These are phyloP conservation scores for Didymella pomorum DNA, from an alignment of 2,329 filamentous ascomycete genomes.

Conservation along the genomic window DNA sequence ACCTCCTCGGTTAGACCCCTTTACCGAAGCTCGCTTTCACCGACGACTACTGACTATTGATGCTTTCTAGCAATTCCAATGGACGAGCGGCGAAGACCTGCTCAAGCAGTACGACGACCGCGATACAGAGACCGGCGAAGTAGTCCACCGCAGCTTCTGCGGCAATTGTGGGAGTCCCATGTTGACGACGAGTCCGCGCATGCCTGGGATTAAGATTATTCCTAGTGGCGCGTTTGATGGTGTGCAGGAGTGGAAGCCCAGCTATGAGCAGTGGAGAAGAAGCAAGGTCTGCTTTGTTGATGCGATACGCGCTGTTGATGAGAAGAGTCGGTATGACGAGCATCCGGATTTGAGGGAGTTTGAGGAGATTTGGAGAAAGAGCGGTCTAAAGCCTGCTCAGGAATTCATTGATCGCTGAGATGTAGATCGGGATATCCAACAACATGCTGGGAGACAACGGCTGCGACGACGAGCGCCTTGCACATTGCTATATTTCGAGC, in stretches of 20 bases:
- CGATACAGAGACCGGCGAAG: constrained; percentile 18
- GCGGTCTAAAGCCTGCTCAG: constrained; percentile 10
- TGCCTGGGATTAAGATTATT: constrained; percentile 14
- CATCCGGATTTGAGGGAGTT: constrained; percentile 19
- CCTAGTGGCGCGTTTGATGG: constrained; percentile 18
- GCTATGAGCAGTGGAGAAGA: constrained; percentile 18
- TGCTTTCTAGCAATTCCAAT: constrained; percentile 5
- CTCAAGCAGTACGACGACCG: constrained; percentile 16
- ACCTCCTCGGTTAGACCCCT: constrained; percentile 6
- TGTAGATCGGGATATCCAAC: background rate
- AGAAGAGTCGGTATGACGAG: constrained; percentile 12
- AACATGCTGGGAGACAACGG: background rate
- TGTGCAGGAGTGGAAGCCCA: constrained; percentile 15
- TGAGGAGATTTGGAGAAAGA: constrained; percentile 12
- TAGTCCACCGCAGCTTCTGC: constrained; percentile 14
- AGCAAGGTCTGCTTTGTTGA: constrained; percentile 20
- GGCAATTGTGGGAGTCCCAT: constrained; percentile 17
- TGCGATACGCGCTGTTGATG: constrained; percentile 3
- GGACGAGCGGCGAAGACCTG: constrained; percentile 9
- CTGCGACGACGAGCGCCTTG: background rate
- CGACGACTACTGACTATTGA: no score
- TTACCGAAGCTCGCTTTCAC: no score
- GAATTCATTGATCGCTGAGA: constrained; percentile 15
- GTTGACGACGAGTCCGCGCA: constrained; percentile 14
- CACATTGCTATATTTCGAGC: no score